These are phyloP conservation scores for Ramaria rubella DNA, from an alignment of 768 basidiomycete genomes.

Conservation along the genomic window DNA sequence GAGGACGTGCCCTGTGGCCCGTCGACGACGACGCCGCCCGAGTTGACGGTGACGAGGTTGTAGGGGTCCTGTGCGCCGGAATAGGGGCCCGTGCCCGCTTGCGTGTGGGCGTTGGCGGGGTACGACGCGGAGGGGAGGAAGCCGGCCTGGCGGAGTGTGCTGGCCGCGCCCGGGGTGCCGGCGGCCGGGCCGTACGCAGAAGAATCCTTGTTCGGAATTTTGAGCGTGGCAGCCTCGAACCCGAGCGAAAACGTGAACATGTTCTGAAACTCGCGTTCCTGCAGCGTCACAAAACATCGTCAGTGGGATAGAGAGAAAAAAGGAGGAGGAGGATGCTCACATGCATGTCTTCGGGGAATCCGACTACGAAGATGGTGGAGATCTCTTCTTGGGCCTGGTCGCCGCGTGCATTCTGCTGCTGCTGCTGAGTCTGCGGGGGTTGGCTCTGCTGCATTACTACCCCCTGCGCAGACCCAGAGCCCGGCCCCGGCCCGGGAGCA, in stretches of 20 bases:
- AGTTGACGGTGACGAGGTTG: constrained; percentile 76
- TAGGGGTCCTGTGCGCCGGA: constrained; percentile 71
- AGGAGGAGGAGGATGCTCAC: constrained; percentile 31
- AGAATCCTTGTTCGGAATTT: constrained; percentile 91
- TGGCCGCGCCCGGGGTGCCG: constrained; percentile 8
- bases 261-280: constrained; percentile 99
- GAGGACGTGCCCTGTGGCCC: constrained; percentile 66
- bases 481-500: constrained; percentile 1
- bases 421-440: constrained; percentile 15
- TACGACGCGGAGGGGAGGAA: constrained; percentile 33
- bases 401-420: constrained; percentile 24
- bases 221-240: constrained; percentile 96
- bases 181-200: constrained; percentile 57
- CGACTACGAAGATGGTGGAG: constrained; percentile 96
- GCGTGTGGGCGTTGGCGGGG: constrained; percentile 20
- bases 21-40: constrained; percentile 79
- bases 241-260: constrained; percentile 97
- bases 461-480: not conserved
- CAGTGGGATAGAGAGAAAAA: not conserved
- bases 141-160: constrained; percentile 29
- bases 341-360: constrained; percentile 99
- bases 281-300: too few species aligned
- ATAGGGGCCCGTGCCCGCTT: constrained; percentile 15
- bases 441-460: constrained; percentile 10
- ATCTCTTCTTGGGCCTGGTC: constrained; percentile 67